Evolutionary conservation across 202 grass and related monocot species (phyloP).

Genomic region (Setaria italica): DNA sequence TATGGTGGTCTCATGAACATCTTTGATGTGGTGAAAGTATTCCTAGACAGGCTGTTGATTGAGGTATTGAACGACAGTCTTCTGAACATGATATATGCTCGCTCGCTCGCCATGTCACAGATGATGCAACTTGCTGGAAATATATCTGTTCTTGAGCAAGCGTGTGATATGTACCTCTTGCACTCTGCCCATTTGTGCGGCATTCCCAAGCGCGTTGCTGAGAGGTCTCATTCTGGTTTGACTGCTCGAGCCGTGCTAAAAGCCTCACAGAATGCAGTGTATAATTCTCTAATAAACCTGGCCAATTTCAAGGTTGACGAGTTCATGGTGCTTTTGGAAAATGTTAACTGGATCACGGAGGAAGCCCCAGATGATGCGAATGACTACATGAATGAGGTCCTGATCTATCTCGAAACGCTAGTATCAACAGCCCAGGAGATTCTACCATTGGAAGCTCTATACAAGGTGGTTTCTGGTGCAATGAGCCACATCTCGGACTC

Average conservation of each 20-base stretch:
- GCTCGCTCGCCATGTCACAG: slow-evolving; percentile 66
- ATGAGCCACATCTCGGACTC: slow-evolving; percentile 78
- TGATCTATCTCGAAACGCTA: slow-evolving; percentile 78
- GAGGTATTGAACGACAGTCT: slow-evolving; percentile 83
- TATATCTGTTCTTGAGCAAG: slow-evolving; percentile 69
- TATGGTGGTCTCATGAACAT: slow-evolving; percentile 67
- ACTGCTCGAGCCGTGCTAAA: slow-evolving; percentile 84
- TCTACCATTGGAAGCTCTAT: slow-evolving; percentile 78
- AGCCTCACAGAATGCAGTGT: slow-evolving; percentile 84
- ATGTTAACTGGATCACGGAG: slow-evolving; percentile 81
- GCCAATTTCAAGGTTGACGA: slow-evolving; percentile 87
- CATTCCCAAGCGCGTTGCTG: slow-evolving; percentile 67
- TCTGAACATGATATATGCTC: slow-evolving; percentile 77
- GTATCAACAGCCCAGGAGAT: slow-evolving; percentile 79
- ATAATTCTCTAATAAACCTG: slow-evolving; percentile 73
- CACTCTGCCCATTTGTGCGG: slow-evolving; percentile 70
- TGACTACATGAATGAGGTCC: slow-evolving; percentile 90
- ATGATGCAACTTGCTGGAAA: slow-evolving; percentile 94
- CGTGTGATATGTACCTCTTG: slow-evolving; percentile 68
- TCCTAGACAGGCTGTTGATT: slow-evolving; percentile 86
- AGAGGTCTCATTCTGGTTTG: slow-evolving; percentile 65
- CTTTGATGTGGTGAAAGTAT: slow-evolving; percentile 72
- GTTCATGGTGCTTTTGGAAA: slow-evolving; percentile 72
- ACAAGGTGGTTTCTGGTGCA: slow-evolving; percentile 77
- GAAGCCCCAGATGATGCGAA: slow-evolving; percentile 77